Conservation (phyloP, 108 stramenopile genomes). For the Nitzschia sp. region DNA sequence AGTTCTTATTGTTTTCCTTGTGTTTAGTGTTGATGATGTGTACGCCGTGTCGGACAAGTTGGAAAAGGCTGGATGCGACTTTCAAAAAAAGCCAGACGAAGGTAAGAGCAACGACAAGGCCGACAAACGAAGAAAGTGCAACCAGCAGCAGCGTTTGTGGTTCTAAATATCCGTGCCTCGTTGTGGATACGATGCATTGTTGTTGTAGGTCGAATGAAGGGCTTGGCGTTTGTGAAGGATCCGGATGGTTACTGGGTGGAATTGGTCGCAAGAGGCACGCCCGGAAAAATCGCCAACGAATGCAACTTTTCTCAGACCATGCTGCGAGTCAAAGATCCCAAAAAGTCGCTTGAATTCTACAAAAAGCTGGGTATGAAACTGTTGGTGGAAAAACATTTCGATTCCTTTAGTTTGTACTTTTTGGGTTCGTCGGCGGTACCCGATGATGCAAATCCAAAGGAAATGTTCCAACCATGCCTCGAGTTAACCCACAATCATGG, state of each 20-base stretch:
- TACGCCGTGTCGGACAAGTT: conserved; percentile 80
- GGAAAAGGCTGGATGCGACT: conserved; percentile 77
- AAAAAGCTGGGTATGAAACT: conserved; percentile 85
- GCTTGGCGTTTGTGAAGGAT: conserved; percentile 92
- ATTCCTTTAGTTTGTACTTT: conserved; percentile 94
- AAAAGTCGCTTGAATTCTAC: conserved; percentile 87
- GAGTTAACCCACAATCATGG: conserved; percentile 97
- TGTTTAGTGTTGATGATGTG: conserved; percentile 70
- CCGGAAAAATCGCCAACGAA: conserved; percentile 45
- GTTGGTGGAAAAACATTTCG: conserved; percentile 75
- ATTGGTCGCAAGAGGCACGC: conserved; percentile 59
- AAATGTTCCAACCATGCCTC: conserved; percentile 73
- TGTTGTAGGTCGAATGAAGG: conserved; percentile 65
- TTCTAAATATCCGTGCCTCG: no score
- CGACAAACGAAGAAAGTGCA: no score
- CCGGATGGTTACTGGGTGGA: conserved; percentile 92
- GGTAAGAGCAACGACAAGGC: conserved; percentile 21
- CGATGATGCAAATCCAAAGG: conserved; percentile 40
- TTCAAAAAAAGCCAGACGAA: conserved; percentile 96
- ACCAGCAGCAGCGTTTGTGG: no score
- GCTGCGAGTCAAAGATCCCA: conserved; percentile 94
- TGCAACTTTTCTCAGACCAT: conserved; percentile 95
- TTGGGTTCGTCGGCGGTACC: conserved; percentile 66
- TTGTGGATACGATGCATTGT: not conserved
- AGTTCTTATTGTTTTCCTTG: not conserved